phyloP scores from a whole-genome alignment of 306 rosid species.

The Prunus dulcis region DNA sequence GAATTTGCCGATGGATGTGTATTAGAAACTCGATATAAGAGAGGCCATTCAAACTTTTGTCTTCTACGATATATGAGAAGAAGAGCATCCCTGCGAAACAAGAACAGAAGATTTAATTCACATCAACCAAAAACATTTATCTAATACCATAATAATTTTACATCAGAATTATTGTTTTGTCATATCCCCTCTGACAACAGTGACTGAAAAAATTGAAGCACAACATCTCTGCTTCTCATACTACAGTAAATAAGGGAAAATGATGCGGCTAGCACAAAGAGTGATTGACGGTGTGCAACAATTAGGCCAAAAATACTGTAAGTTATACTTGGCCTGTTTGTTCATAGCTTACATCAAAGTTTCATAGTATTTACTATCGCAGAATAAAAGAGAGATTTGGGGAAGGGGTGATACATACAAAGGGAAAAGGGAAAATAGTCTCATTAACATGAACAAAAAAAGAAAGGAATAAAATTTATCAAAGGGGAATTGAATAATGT shows the following conservation, averaged over 20 bases:
- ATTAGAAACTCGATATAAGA: slow-evolving; percentile 84
- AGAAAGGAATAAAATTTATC: background rate
- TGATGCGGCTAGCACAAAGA: too few relatives aligned
- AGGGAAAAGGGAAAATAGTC: too few relatives aligned
- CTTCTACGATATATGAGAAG: slow-evolving; percentile 77
- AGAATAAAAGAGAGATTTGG: too few relatives aligned
- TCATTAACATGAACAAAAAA: background rate
- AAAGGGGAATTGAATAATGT: background rate
- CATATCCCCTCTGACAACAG: background rate
- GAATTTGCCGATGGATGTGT: slow-evolving; percentile 84
- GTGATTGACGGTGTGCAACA: background rate
- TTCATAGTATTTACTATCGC: too few relatives aligned
- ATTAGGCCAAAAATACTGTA: too few relatives aligned
- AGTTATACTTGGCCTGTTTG: too few relatives aligned
- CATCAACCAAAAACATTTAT: background rate
- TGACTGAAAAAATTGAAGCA: background rate
- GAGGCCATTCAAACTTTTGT: slow-evolving; percentile 65
- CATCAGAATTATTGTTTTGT: background rate
- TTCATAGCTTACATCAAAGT: too few relatives aligned
- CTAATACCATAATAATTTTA: background rate
- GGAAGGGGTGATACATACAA: too few relatives aligned
- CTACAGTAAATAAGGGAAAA: background rate
- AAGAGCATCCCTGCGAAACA: slow-evolving; percentile 60
- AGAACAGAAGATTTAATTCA: background rate
- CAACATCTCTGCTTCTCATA: background rate